Evolutionary conservation across 805 yeast genomes (phyloP), one percentile per base, ranked within the genome.

Genomic region (Metschnikowia lachancei): DNA sequence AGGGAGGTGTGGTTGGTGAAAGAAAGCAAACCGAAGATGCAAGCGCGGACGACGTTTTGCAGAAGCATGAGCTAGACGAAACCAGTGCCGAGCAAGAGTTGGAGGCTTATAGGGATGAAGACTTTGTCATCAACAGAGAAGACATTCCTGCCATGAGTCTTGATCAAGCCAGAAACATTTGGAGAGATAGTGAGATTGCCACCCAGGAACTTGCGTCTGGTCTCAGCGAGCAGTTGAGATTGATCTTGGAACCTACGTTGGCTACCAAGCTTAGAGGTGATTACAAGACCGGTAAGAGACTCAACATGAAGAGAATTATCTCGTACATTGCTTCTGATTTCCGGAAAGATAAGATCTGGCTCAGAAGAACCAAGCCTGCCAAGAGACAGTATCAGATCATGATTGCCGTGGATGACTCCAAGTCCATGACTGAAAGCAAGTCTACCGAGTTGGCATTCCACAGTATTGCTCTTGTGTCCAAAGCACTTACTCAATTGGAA

Each of bases 261-360:
- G 95, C 97, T n/a, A 92, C 98, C 2, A 94, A 94, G 64, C 73
- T 94, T 47, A 82, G 80, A 52, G 99, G 99, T 61, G 99, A 94
- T 64, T 94, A 89, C 69, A 90, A 91, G 67, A 91, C 97, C 1
- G 99, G 99, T 65, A 94, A 94, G 65, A 77, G 99, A 56, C 78
- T 94, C 59, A 94, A 94, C 67, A 91, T 94, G 98, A 94, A 92
- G 74, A 78, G 97, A 56, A 94, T 94, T 59, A 94, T 94, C 60
- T 96, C 98, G 6, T 94, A 92, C 66, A 94, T 94, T 72, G 99
- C 99, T 0, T 87, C 96, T 32, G 96, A 90, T 60, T 94, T 89
- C 80, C 83, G 96, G 60, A 94, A 94, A 65, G 99, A 94, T 66
- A 94, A 94, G 74, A 94, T 94, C 48, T 94, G 99, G 99, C 77